A percentile compares a stretch with the other conserved stretches of the same genome.
phyloP scores from a whole-genome alignment of 441 rosid genomes.

The Oxalis stricta region DNA sequence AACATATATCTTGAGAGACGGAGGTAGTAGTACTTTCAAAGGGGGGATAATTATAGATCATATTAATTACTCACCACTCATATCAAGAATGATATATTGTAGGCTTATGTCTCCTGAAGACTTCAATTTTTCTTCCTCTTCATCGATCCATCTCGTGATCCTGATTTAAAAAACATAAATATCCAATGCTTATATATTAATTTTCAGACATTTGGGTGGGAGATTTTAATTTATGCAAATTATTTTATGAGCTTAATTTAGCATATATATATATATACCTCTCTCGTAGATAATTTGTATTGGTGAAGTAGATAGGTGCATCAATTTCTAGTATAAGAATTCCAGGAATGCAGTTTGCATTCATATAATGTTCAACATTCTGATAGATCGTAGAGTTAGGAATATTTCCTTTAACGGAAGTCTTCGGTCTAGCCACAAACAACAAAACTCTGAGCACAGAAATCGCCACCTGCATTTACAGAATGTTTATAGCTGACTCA shows the following conservation, averaged over 20 bases:
- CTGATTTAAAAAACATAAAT: slow-evolving; percentile 14
- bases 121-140: slow-evolving; percentile 69
- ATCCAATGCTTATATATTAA: too few species aligned
- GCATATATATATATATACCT: slow-evolving; percentile 26
- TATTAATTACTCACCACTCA: slow-evolving; percentile 56
- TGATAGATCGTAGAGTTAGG: slow-evolving; percentile 64
- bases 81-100: slow-evolving; percentile 65
- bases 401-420: slow-evolving; percentile 60
- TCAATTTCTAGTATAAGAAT: slow-evolving; percentile 71
- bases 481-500: too few species aligned
- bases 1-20: too few species aligned
- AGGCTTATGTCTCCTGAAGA: slow-evolving; percentile 36
- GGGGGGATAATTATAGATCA: too few species aligned
- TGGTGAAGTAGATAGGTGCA: slow-evolving; percentile 92
- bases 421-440: slow-evolving; percentile 83
- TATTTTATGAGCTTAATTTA: too few species aligned
- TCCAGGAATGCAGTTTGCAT: slow-evolving; percentile 48
- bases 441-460: slow-evolving; percentile 60
- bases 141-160: slow-evolving; percentile 79
- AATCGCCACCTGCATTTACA: slow-evolving; percentile 49
- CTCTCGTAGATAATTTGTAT: slow-evolving; percentile 76
- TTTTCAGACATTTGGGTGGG: too few species aligned
- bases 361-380: slow-evolving; percentile 67
- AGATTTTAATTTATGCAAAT: too few species aligned
- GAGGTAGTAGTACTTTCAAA: too few species aligned